Percentiles rank a stretch among this genome's conserved stretches.
Conservation (phyloP, 2,329 filamentous ascomycete genomes). For the Sporothrix phasma region DNA sequence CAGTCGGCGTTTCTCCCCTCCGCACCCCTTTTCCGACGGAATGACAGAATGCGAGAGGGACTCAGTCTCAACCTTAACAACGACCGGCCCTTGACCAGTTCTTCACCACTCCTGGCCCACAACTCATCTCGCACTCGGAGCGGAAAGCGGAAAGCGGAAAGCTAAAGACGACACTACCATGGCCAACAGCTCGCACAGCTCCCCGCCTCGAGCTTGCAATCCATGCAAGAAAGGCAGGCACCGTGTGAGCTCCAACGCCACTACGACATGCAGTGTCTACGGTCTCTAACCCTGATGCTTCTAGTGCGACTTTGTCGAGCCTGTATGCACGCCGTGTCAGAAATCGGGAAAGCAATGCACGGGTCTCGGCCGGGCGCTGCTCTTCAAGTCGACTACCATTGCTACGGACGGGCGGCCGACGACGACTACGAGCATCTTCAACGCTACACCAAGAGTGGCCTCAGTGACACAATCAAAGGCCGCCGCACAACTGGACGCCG, state of each 20-base stretch:
- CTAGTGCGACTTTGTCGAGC: conserved; percentile 7
- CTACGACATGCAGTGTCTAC: too few species aligned
- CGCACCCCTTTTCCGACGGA: background rate
- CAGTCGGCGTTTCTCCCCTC: background rate
- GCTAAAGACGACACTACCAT: too few species aligned
- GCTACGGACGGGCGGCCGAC: background rate
- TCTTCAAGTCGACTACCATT: background rate
- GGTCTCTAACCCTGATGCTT: too few species aligned
- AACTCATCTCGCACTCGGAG: background rate
- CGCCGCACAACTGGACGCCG: background rate
- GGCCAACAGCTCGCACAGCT: background rate
- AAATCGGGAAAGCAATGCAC: background rate
- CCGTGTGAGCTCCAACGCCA: background rate
- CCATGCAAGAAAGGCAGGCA: background rate
- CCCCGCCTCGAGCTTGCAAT: background rate
- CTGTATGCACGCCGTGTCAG: conserved; percentile 1
- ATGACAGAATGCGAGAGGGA: too few species aligned
- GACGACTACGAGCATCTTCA: background rate
- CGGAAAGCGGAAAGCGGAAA: too few species aligned
- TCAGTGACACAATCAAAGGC: background rate
- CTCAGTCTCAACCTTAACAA: too few species aligned
- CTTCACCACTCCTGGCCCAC: too few species aligned
- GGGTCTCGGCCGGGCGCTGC: background rate
- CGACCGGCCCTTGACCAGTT: background rate
- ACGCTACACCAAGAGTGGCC: background rate